Evolutionary conservation across 345 rosid genomes (phyloP).

Genomic region (Anacardium occidentale): DNA sequence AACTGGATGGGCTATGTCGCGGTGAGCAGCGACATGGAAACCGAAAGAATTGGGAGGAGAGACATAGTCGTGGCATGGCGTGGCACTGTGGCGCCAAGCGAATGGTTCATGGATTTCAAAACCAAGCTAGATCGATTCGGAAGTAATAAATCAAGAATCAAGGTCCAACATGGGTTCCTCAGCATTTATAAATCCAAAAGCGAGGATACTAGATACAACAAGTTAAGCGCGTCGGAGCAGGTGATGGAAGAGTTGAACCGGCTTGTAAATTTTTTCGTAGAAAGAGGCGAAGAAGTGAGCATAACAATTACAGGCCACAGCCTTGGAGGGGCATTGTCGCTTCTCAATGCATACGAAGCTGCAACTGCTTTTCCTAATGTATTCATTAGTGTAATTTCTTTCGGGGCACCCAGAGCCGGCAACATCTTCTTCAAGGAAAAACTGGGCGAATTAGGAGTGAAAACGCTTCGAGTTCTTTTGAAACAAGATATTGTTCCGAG

Average conservation of each 20-base stretch:
- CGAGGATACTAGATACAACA: constrained; percentile 52
- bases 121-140: constrained; percentile 37
- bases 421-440: constrained; percentile 56
- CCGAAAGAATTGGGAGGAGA: constrained; percentile 46
- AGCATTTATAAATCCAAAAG: constrained; percentile 50
- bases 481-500: constrained; percentile 66
- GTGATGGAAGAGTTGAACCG: constrained; percentile 52
- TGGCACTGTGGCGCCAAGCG: constrained; percentile 65
- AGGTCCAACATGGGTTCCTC: constrained; percentile 53
- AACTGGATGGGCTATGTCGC: constrained; percentile 74
- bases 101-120: constrained; percentile 53
- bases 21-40: constrained; percentile 49
- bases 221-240: constrained; percentile 57
- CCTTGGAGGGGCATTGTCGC: constrained; percentile 64
- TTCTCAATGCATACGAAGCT: constrained; percentile 53
- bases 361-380: constrained; percentile 40
- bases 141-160: constrained; percentile 27
- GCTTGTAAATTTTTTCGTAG: constrained; percentile 31
- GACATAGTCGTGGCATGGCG: constrained; percentile 69
- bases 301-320: constrained; percentile 59
- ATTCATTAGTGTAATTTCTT: constrained; percentile 48
- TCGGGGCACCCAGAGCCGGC: constrained; percentile 70
- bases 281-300: constrained; percentile 53
- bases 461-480: constrained; percentile 47
- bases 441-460: constrained; percentile 43